A percentile compares a stretch with the other conserved stretches of the same genome.
These are phyloP conservation scores for Diaporthe citriasiana DNA, from an alignment of 2,329 filamentous ascomycete species.

Conservation along the genomic window DNA sequence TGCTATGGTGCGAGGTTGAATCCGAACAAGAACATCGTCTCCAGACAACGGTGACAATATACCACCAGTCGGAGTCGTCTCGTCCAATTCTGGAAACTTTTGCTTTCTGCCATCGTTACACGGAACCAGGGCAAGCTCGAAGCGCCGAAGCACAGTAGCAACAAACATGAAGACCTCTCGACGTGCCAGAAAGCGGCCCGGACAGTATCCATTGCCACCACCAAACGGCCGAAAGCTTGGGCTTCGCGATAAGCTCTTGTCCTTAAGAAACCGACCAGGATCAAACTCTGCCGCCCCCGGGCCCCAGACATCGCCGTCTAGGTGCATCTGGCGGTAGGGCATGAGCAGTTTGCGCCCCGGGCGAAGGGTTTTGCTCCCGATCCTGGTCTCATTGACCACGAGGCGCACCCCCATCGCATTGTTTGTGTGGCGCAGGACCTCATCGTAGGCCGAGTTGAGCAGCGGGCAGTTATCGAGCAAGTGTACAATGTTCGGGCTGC, in stretches of 20 bases:
- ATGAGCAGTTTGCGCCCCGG: conserved; percentile 4
- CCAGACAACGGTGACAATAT: neutral
- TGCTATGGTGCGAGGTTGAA: neutral
- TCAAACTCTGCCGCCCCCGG: neutral
- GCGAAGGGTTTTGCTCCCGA: neutral
- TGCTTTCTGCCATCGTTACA: neutral
- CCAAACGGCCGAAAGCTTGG: neutral
- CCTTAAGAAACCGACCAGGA: neutral
- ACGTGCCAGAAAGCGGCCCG: neutral
- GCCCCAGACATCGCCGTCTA: neutral
- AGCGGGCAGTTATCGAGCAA: neutral
- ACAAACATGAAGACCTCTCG: conserved; percentile 7
- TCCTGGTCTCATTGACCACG: neutral
- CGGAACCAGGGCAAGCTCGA: conserved; percentile 1
- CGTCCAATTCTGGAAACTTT: neutral
- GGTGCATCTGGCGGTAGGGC: conserved; percentile 18
- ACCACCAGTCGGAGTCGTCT: neutral
- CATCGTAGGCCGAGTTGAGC: neutral
- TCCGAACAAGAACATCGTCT: neutral
- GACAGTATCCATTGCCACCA: neutral
- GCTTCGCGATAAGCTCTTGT: conserved; percentile 1
- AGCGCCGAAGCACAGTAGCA: neutral
- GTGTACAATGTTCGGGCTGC: neutral
- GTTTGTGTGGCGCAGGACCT: conserved; percentile 2
- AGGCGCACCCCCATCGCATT: neutral